A percentile compares a stretch with the other conserved stretches of the same genome.
Evolutionary conservation across 148 eudicot genomes (phyloP).

Genomic region (Nyssa sinensis): DNA sequence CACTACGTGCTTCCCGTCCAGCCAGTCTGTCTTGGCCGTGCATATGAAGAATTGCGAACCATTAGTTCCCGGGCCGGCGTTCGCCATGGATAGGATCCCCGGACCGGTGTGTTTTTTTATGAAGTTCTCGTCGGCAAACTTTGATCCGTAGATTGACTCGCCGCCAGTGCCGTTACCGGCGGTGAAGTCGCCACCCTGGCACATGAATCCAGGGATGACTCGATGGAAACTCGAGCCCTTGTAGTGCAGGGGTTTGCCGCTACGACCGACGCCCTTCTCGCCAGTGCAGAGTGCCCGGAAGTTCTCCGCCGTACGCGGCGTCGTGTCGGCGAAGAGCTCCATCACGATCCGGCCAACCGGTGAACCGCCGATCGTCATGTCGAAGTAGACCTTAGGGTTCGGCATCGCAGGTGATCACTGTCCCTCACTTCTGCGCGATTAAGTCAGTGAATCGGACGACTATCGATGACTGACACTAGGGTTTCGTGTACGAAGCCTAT

Average conservation of each 20-base stretch:
- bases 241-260: slow-evolving; percentile 55
- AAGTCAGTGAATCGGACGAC: too few species aligned
- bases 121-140: slow-evolving; percentile 59
- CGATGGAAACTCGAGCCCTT: slow-evolving; percentile 60
- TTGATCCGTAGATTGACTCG: slow-evolving; percentile 50
- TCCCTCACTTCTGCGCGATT: too few species aligned
- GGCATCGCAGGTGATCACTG: too few species aligned
- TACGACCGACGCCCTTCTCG: slow-evolving; percentile 42
- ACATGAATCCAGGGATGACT: slow-evolving; percentile 62
- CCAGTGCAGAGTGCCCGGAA: slow-evolving; percentile 52
- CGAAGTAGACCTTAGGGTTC: slow-evolving; percentile 50
- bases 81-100: slow-evolving; percentile 75
- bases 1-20: slow-evolving; percentile 71
- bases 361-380: slow-evolving; percentile 43
- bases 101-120: slow-evolving; percentile 60
- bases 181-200: slow-evolving; percentile 67
- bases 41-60: slow-evolving; percentile 83
- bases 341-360: slow-evolving; percentile 52
- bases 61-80: slow-evolving; percentile 62
- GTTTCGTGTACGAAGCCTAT: too few species aligned
- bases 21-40: slow-evolving; percentile 67
- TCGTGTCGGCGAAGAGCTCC: slow-evolving; percentile 51
- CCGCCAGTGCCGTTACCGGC: slow-evolving; percentile 58
- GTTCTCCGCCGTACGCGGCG: slow-evolving; percentile 45
- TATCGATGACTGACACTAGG: too few species aligned